Conservation (phyloP, 768 basidiomycete species). For the Pleurotus pulmonarius region DNA sequence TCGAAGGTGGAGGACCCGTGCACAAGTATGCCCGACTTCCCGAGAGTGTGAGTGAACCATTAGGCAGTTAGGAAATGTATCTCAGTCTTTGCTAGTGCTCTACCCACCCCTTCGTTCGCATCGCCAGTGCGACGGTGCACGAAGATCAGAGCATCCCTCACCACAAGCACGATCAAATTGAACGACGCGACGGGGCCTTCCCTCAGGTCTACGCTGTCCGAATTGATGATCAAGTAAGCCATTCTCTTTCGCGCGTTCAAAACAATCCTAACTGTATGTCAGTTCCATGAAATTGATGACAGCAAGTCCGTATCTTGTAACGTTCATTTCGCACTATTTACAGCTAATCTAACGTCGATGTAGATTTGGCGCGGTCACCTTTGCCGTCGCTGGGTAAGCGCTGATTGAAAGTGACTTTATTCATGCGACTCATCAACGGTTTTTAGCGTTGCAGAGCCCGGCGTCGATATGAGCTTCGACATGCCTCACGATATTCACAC, state of each 20-base stretch:
- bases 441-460: neutral
- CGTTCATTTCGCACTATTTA: neutral
- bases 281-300: slow-evolving; percentile 4
- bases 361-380: neutral
- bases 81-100: too few relatives aligned
- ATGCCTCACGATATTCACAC: slow-evolving; percentile 2
- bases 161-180: slow-evolving; percentile 16
- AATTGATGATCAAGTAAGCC: slow-evolving; percentile 17
- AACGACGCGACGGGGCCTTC: slow-evolving; percentile 19
- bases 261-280: neutral
- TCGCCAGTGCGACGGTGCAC: slow-evolving; percentile 29
- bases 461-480: slow-evolving; percentile 7
- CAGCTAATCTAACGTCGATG: too few relatives aligned
- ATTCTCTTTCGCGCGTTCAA: neutral
- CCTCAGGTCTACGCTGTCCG: slow-evolving; percentile 29
- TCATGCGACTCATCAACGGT: neutral
- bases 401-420: neutral
- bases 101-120: slow-evolving; percentile 17
- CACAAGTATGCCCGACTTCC: slow-evolving; percentile 52
- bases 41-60: slow-evolving; percentile 34
- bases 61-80: too few relatives aligned
- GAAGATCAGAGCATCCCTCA: slow-evolving; percentile 33
- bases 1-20: slow-evolving; percentile 31
- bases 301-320: neutral
- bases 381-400: slow-evolving; percentile 3